Base-by-base conservation (phyloP, 495 filamentous ascomycete species). In the Aspergillus hancockii region DNA sequence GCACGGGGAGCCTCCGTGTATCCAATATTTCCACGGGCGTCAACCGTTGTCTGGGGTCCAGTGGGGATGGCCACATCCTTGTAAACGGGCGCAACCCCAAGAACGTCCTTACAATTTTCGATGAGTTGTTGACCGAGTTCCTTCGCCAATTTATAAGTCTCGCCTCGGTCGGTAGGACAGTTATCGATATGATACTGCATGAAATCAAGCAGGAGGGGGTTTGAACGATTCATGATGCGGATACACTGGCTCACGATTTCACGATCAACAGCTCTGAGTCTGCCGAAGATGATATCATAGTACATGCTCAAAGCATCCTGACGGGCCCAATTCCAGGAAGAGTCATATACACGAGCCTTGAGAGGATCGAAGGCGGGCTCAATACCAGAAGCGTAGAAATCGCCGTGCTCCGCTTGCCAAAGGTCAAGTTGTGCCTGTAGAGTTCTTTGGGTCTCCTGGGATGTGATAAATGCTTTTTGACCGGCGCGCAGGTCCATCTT, bases 101-200 rank as follows among this genome's bases (percentile, higher is more conserved):
- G 80, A 32, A 94, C 92, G 25, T 98, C 94, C 67, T 89, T 93
- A 81, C 94, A 98, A 75, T 99, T 98, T 67, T 96, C 91, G 64
- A 98, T 97, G 54, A 99, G 85, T 73, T 94, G 90, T 65, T 92
- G 83, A 25, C 91, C 93, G n/a, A 99, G 86, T 74, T 93, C 85
- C 81, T 99, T 96, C 54, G 95, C 94, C 18, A 99, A 85, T 74
- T 93, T 79, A 78, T 99, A 99, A 14, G 95, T 99, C 74, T 99
- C 94, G 52, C 94, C 94, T 16, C 92, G 88, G 63, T 98, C 92
- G 1, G 94, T 92, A 7, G 94, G 94, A 78, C 94, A 98, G 78
- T 97, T 92, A 68, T 99, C 95, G 72, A 99, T 98, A 79, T 99
- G 94, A 64, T 99, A 97, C 65, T 98, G 95, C 94, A 99, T 99